These are phyloP conservation scores for Agaricus bisporus DNA, from an alignment of 768 basidiomycete genomes.

Conservation along the genomic window DNA sequence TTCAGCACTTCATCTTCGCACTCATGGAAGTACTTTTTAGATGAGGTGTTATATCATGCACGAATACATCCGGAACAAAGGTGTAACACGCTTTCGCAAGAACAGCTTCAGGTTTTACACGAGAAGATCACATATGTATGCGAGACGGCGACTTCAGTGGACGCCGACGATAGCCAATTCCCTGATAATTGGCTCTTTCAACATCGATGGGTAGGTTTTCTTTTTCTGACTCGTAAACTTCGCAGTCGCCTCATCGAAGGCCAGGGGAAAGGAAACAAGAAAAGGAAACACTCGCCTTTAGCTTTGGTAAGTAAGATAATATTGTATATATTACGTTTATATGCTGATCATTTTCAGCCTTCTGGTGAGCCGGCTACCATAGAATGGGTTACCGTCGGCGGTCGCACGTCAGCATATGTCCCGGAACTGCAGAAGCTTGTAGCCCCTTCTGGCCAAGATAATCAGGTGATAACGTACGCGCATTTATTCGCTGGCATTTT, in stretches of 20 bases:
- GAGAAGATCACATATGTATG: constrained; percentile 51
- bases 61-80: constrained; percentile 67
- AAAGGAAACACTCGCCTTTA: constrained; percentile 30
- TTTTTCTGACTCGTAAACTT: neutral
- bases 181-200: constrained; percentile 65
- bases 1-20: neutral
- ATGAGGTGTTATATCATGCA: constrained; percentile 72
- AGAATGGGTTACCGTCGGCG: constrained; percentile 69
- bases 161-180: constrained; percentile 65
- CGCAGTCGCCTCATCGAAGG: neutral
- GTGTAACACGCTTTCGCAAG: constrained; percentile 45
- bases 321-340: neutral
- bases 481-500: neutral
- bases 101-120: constrained; percentile 46
- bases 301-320: constrained; percentile 32
- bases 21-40: constrained; percentile 21
- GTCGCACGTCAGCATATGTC: constrained; percentile 72
- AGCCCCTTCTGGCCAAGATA: neutral
- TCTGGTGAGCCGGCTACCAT: constrained; percentile 67
- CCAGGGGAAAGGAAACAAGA: constrained; percentile 53
- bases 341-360: constrained; percentile 34
- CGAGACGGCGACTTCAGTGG: constrained; percentile 52
- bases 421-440: constrained; percentile 48
- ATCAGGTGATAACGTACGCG: neutral
- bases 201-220: constrained; percentile 53